Percentiles rank a stretch among this genome's conserved stretches.
These are phyloP conservation scores for Rhodotorula mucilaginosa DNA, from an alignment of 1,284 basidiomycete genomes.

Conservation along the genomic window DNA sequence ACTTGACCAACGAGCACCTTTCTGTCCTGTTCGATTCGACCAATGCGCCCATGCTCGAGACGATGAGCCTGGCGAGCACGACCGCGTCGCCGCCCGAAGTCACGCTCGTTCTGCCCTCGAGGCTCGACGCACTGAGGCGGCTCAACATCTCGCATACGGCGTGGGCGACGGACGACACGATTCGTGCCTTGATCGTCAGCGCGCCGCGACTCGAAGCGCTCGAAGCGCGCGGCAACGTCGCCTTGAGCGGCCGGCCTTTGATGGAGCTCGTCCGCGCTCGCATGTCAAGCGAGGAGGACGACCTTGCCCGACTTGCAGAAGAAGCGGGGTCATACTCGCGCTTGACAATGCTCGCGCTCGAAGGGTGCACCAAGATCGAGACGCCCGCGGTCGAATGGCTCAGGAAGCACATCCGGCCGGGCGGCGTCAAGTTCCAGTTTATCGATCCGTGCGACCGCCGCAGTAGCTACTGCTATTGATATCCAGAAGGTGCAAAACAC, in stretches of 20 bases:
- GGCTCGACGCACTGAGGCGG: slow-evolving; percentile 2
- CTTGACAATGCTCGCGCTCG: slow-evolving; percentile 16
- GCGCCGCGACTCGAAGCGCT: slow-evolving; percentile 19
- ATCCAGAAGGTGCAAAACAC: no score
- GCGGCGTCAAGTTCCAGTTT: slow-evolving; percentile 26
- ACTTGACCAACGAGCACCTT: slow-evolving; percentile 15
- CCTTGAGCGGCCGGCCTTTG: slow-evolving; percentile 29
- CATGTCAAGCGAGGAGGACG: background rate
- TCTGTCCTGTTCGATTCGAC: slow-evolving; percentile 16
- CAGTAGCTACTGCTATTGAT: background rate
- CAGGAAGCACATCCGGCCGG: slow-evolving; percentile 23
- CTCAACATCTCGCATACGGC: slow-evolving; percentile 28
- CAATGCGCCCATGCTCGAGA: slow-evolving; percentile 16
- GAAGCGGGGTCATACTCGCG: slow-evolving; percentile 4
- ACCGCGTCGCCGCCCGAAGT: slow-evolving; percentile 4
- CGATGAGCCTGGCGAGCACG: slow-evolving; percentile 23
- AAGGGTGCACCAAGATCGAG: slow-evolving; percentile 33
- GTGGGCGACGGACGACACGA: slow-evolving; percentile 28
- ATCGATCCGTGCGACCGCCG: slow-evolving; percentile 17
- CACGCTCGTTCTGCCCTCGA: slow-evolving; percentile 9
- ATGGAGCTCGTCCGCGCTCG: slow-evolving; percentile 31
- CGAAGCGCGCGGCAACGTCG: slow-evolving; percentile 14
- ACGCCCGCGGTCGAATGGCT: slow-evolving; percentile 35
- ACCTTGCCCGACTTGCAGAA: background rate
- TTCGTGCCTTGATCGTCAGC: background rate